Evolutionary conservation across 345 rosid genomes (phyloP).

Genomic region (Gossypium sturtianum): DNA sequence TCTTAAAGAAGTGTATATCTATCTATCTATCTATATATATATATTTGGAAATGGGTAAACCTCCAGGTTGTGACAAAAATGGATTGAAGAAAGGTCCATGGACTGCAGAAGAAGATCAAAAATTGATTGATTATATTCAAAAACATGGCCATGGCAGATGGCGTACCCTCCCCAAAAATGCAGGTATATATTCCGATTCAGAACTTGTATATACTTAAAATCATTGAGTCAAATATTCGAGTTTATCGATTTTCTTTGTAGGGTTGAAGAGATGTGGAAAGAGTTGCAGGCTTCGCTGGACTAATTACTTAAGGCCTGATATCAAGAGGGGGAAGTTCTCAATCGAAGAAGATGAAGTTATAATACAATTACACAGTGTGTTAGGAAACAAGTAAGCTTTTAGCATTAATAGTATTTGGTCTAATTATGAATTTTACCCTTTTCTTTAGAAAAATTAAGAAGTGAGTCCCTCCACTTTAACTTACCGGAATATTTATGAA

Average conservation of each 20-base stretch:
- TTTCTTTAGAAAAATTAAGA: too few species aligned
- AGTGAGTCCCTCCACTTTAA: too few species aligned
- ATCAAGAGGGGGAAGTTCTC: constrained; percentile 79
- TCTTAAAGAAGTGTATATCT: background rate
- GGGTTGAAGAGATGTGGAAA: constrained; percentile 73
- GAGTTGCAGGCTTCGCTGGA: constrained; percentile 88
- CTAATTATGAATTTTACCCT: background rate
- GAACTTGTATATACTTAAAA: background rate
- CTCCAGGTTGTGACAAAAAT: constrained; percentile 41
- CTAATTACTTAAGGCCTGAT: constrained; percentile 80
- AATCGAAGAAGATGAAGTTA: constrained; percentile 68
- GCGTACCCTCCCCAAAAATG: constrained; percentile 75
- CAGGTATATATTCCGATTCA: constrained; percentile 33
- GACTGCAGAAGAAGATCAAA: constrained; percentile 84
- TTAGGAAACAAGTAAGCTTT: constrained; percentile 76
- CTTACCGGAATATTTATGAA: too few species aligned
- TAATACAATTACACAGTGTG: constrained; percentile 62
- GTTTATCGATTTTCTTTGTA: background rate
- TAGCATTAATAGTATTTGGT: background rate
- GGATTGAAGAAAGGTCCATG: constrained; percentile 88
- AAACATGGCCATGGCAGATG: constrained; percentile 77
- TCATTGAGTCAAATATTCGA: background rate
- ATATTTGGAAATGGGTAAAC: constrained; percentile 38
- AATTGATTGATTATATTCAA: constrained; percentile 52
- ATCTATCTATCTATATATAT: background rate